Conservation (phyloP, 768 basidiomycete species). For the Infundibulicybe gibba region DNA sequence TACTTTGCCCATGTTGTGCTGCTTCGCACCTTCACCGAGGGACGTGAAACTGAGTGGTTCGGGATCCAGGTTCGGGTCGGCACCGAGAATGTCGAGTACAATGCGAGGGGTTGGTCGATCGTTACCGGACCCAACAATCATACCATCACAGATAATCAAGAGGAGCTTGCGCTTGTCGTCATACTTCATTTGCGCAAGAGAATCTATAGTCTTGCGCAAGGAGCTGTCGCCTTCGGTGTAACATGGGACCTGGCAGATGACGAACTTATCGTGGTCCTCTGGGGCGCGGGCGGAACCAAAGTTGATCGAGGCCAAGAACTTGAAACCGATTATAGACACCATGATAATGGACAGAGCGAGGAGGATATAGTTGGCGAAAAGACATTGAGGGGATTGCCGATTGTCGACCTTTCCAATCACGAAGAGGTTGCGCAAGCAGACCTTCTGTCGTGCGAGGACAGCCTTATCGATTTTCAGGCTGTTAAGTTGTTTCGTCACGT, state of each 20-base stretch:
- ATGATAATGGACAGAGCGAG: slow-evolving; percentile 87
- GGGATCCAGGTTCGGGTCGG: slow-evolving; percentile 88
- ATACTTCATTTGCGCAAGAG: slow-evolving; percentile 90
- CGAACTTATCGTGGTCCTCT: slow-evolving; percentile 91
- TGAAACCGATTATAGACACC: slow-evolving; percentile 92
- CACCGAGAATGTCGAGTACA: slow-evolving; percentile 94
- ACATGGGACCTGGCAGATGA: slow-evolving; percentile 97
- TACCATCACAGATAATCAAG: slow-evolving; percentile 94
- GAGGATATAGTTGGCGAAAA: slow-evolving; percentile 88
- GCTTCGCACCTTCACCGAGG: slow-evolving; percentile 91
- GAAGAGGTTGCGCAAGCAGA: slow-evolving; percentile 92
- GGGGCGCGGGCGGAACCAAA: slow-evolving; percentile 73
- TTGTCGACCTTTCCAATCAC: slow-evolving; percentile 89
- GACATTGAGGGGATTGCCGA: slow-evolving; percentile 87
- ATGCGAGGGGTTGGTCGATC: slow-evolving; percentile 95
- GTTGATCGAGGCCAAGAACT: slow-evolving; percentile 83
- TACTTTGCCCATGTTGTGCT: slow-evolving; percentile 98
- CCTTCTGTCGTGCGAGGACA: slow-evolving; percentile 68
- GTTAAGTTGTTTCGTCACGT: slow-evolving; percentile 77
- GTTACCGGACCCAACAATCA: slow-evolving; percentile 96
- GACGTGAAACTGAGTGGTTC: slow-evolving; percentile 94
- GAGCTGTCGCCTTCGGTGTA: slow-evolving; percentile 95
- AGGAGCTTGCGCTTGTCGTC: slow-evolving; percentile 97
- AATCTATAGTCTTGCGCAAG: slow-evolving; percentile 86
- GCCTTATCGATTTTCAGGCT: slow-evolving; percentile 54